Evolutionary conservation across 2,329 filamentous ascomycete genomes (phyloP), one percentile per base, ranked within the genome.

Genomic region (Aspergillus flavus): DNA sequence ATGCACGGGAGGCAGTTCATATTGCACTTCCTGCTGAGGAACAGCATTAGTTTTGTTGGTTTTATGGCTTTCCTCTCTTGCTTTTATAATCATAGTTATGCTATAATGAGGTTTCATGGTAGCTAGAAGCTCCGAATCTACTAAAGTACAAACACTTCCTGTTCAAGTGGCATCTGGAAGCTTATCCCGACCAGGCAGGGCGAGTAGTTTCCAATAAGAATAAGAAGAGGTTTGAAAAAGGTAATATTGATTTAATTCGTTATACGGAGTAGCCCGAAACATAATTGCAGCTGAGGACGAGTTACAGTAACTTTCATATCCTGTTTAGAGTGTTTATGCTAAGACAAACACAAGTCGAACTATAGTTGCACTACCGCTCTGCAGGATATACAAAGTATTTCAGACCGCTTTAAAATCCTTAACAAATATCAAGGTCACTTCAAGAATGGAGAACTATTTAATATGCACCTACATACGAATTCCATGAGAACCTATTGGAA

Each of bases 1-100:
- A 84, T 74, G 83, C 83, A 11, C 66, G 70, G 57, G 66, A 65
- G 43, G 78, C 78, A 26, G 70, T 75, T 11, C 64, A 66, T 26
- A 58, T 72, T 30, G 19, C 65, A 23, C 66, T 76, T 46, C 75
- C 75, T 6, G 23, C 58, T 6, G 73, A 75, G 62, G 73, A 76
- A 59, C 68, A 76, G 56, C 69, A 75, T 62, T 76, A 59, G 66
- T 57, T n/a, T 19, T 3, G 32, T 3, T 19, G 41, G 11, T 21
- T 56, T 32, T 43, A 41, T 41, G 39, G 16, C 41, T 52, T 52
- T 32, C 21, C 50, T 48, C 36, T 21, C 4, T 19, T 30, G 16
- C 46, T 30, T n/a, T 19, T 28, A 19, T 30, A 10, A 19, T 30
- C 10, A 34, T 10, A 4, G 30, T 28, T 50, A 30, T 3, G 10